Evolutionary conservation across 2,329 filamentous ascomycete species (phyloP), one percentile per base, ranked within the genome.

Genomic region (Colletotrichum sp.): DNA sequence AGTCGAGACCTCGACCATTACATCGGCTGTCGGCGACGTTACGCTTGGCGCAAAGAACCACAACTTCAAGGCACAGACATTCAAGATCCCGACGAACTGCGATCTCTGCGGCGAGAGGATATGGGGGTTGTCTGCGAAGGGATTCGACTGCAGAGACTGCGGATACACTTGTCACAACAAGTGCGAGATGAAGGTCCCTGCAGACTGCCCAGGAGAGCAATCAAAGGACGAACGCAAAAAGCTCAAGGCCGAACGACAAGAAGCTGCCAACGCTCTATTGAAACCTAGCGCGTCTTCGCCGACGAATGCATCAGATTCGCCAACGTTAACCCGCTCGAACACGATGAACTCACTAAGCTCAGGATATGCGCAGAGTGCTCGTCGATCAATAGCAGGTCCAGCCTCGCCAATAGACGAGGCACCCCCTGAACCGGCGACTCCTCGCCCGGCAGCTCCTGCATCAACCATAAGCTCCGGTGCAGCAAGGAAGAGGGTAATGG

Each of bases 151-250:
- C 82, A 92, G 94, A 80, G 96, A 99, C 84, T 99, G 97, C 82
- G 97, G 98, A 39, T 99, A 98, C 86, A 98, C 96, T 3, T 99
- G 97, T 82, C 97, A 99, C 86, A 98, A 93, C 88, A 99, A 99
- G 87, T 99, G 97, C 84, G 95, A 99, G 87, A 97, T 99, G 94
- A 99, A 99, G 86, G 97, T 99, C 0, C 96, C 97, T 1, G 95
- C 97, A 9, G 95, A 98, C 82, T 99, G 97, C 82, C 97, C 97
- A 0, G 97, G 97, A 66, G 97, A 99, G 82, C 92, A 97, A 82
- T 93, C 90, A 78, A 99, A 99, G 85, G 97, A 99, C 78, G 96
- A 98, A 81, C 96, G 93, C 87, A 99, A 98, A 89, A 98, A 96
- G 81, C 89, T 98, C 79, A 99, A 99, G 85, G 90, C 91, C 57